Evolutionary conservation across 139 green algal species (phyloP).

Genomic region (Gonium pectorale): DNA sequence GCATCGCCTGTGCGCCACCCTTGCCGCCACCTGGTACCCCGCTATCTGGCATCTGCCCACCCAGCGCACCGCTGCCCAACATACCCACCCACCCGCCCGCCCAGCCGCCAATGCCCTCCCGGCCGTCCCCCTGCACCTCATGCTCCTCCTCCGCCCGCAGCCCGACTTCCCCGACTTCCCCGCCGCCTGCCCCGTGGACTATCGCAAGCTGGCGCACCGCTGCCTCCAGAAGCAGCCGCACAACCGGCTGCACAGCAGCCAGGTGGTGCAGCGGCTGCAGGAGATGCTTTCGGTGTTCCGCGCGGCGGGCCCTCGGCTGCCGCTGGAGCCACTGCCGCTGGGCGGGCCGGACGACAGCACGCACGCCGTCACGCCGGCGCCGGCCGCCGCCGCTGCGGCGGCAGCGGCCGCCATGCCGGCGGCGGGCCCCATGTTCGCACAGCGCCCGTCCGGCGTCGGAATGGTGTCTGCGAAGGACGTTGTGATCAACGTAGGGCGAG

Average conservation of each 20-base stretch:
- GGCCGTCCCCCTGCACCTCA: not conserved
- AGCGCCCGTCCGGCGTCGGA: too few relatives aligned
- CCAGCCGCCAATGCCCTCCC: not conserved
- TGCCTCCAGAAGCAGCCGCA: constrained; percentile 45
- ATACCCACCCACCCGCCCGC: not conserved
- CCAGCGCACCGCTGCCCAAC: too few relatives aligned
- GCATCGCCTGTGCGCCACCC: too few relatives aligned
- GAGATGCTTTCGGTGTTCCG: constrained; percentile 10
- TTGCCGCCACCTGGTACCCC: too few relatives aligned
- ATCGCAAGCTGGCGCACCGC: constrained; percentile 39
- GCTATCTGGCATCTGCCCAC: too few relatives aligned
- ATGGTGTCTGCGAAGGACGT: too few relatives aligned
- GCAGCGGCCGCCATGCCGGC: not conserved
- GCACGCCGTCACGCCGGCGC: not conserved
- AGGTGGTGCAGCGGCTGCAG: constrained; percentile 40
- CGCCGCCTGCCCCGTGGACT: constrained; percentile 28
- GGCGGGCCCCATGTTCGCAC: not conserved
- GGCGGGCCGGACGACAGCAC: constrained; percentile 16
- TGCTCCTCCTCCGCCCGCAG: not conserved
- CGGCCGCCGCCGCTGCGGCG: not conserved
- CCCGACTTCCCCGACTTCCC: constrained; percentile 48
- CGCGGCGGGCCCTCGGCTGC: not conserved
- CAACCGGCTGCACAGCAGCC: constrained; percentile 39
- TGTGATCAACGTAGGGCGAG: too few relatives aligned
- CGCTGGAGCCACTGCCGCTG: constrained; percentile 33